Evolutionary conservation across 2,329 filamentous ascomycete species (phyloP), one percentile per base, ranked within the genome.

Genomic region (Talaromyces sp.): DNA sequence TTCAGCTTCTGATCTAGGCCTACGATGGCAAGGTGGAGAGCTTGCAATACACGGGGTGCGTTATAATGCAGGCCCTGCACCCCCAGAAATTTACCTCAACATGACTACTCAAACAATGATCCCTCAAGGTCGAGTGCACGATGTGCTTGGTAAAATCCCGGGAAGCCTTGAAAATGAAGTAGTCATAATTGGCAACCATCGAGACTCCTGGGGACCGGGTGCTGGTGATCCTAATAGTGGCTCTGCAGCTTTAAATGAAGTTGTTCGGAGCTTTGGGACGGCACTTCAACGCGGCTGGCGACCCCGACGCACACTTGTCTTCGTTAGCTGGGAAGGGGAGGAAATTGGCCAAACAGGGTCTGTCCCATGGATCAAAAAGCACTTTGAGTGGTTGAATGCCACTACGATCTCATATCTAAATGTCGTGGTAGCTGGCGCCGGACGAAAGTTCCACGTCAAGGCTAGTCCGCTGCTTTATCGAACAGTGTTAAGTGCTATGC

Each of bases 181-280:
- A 3, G 67, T 82, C 11, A 67, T 82, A 24, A 69, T 82, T 11
- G 80, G 80, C 3, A 82, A 82, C 24, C 80, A 82, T 54, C 74
- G 80, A 10, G 80, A 82, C 64, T 78, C 80, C 0, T 82, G 80
- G 79, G 79, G 80, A 3, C 69, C 79, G 13, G 80, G 80, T 2
- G 80, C 80, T 0, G 77, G 76, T 0, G 80, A 82, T 43, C 78
- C 78, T 1, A 81, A 81, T 36, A 78, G 74, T 5, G 80, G 80
- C 0, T 76, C 74, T 2, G 76, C 77, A 1, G 72, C 79, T 2
- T 61, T 82, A 13, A 72, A 80, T 16, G 80, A 82, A 46, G 64
- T 82, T 4, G 72, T 75, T 1, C 78, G 76, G 42, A 77, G 77
- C 0, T 80, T 82, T 46, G 75, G 77, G 2, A 72, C 71, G 16